phyloP scores from a whole-genome alignment of 2,329 filamentous ascomycete species.

The Fusarium agapanthi region DNA sequence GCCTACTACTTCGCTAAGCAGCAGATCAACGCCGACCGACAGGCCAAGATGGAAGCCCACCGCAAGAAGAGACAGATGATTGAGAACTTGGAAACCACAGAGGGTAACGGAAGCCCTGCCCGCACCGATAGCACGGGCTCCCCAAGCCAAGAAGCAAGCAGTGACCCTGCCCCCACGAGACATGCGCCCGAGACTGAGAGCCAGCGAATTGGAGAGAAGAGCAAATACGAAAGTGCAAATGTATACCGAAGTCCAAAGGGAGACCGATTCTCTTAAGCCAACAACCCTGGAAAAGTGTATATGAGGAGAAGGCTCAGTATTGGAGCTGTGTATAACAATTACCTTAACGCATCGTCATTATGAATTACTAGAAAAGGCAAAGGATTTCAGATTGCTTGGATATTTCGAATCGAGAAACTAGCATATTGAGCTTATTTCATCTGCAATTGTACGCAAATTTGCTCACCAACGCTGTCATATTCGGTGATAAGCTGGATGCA shows the following conservation, averaged over 20 bases:
- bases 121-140: slow-evolving; percentile 66
- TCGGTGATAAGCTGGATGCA: slow-evolving; percentile 25
- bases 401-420: neutral
- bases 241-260: slow-evolving; percentile 84
- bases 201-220: slow-evolving; percentile 76
- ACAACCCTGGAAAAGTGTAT: neutral
- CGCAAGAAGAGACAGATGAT: slow-evolving; percentile 69
- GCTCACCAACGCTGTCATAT: slow-evolving; percentile 13
- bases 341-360: slow-evolving; percentile 19
- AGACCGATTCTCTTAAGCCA: slow-evolving; percentile 76
- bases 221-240: slow-evolving; percentile 85
- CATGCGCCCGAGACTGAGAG: slow-evolving; percentile 79
- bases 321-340: slow-evolving; percentile 38
- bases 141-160: slow-evolving; percentile 76
- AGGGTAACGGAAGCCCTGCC: slow-evolving; percentile 58
- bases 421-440: neutral
- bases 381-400: neutral
- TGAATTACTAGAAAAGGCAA: slow-evolving; percentile 12
- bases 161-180: slow-evolving; percentile 85
- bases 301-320: slow-evolving; percentile 3
- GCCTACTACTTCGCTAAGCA: slow-evolving; percentile 97
- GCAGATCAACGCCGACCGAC: slow-evolving; percentile 90
- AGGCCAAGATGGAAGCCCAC: slow-evolving; percentile 73
- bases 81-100: slow-evolving; percentile 62
- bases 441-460: neutral